Evolutionary conservation across 192 early-diverging fungal genomes (phyloP), one percentile per base, ranked within the genome.

Genomic region (Thoreauomyces humboldtii): DNA sequence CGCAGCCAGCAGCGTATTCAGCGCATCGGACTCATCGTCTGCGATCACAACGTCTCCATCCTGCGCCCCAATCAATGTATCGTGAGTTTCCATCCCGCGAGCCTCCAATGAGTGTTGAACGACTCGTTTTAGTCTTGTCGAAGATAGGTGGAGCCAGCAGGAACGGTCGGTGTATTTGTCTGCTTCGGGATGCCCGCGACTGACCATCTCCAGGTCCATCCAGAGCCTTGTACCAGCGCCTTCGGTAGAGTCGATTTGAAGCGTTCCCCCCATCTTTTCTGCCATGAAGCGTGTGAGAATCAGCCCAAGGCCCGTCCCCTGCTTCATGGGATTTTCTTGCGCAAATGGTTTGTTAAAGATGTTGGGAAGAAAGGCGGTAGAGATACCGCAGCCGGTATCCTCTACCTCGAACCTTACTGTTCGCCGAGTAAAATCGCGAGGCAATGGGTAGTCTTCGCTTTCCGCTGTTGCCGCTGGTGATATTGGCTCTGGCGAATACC

Each of bases 331-430:
- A 41, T 82, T 71, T 31, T 82, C 78, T 44, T 80, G 77, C 1
- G 79, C 68, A 58, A 81, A 81, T 2, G 77, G 67, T 50, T 79
- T 69, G 2, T 32, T 57, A 41, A 80, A 80, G 4, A 81, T 21
- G 43, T 71, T 47, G 11, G 67, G 65, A 4, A 79, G 63, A 75
- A 69, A 81, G 19, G 65, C 55, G 17, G 61, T 62, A 0, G 77
- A 76, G 7, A 81, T 81, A 9, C 79, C 79, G 41, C 37, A 43
- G 19, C 79, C 79, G 5, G 77, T 81, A 63, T 81, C 79, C 31
- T 66, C 54, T n/a, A 81, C 73, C 12, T 77, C 74, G 28, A 81
- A 78, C 27, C 77, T 51, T 11, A 61, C 22, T 2, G 73, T 58
- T 12, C 70, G 70, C 15, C 56, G 70, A 34, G 38, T 41, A 9